phyloP scores from a whole-genome alignment of 805 yeast species.

The Candida fluviatilis region DNA sequence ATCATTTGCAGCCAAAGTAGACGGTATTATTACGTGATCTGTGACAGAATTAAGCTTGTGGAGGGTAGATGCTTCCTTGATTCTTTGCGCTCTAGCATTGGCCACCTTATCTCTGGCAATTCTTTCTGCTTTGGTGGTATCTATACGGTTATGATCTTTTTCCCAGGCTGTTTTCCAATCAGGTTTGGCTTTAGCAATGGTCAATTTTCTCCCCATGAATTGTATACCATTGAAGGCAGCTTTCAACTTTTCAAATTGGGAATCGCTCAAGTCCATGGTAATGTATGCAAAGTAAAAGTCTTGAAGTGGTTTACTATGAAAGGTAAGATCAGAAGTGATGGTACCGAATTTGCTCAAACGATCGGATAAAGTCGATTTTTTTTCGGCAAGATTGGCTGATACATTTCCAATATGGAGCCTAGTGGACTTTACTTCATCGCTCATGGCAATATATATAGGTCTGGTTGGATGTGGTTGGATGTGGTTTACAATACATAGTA shows the following conservation, averaged over 20 bases:
- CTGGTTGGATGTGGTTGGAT: neutral
- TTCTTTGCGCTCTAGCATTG: constrained; percentile 31
- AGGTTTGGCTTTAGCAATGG: constrained; percentile 60
- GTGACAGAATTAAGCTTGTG: constrained; percentile 20
- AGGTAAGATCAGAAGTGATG: constrained; percentile 42
- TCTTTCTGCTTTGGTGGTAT: constrained; percentile 22
- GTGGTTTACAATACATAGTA: too few relatives aligned
- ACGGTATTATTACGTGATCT: constrained; percentile 12
- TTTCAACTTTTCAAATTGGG: constrained; percentile 47
- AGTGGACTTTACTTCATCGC: neutral
- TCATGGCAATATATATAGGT: too few relatives aligned
- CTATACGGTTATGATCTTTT: constrained; percentile 41
- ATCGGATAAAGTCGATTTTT: constrained; percentile 41
- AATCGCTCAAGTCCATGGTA: constrained; percentile 49
- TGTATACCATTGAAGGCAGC: constrained; percentile 63
- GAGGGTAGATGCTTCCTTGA: constrained; percentile 36
- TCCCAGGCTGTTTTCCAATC: constrained; percentile 44
- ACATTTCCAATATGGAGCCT: constrained; percentile 68
- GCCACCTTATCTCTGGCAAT: constrained; percentile 29
- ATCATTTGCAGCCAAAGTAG: constrained; percentile 7
- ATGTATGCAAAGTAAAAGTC: constrained; percentile 64
- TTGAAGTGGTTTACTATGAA: constrained; percentile 51
- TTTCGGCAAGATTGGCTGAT: constrained; percentile 47
- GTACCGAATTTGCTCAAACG: constrained; percentile 66
- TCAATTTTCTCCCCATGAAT: constrained; percentile 69